Evolutionary conservation across 1,284 basidiomycete species (phyloP), one percentile per base, ranked within the genome.

Genomic region (Paramarasmius palmivorus): DNA sequence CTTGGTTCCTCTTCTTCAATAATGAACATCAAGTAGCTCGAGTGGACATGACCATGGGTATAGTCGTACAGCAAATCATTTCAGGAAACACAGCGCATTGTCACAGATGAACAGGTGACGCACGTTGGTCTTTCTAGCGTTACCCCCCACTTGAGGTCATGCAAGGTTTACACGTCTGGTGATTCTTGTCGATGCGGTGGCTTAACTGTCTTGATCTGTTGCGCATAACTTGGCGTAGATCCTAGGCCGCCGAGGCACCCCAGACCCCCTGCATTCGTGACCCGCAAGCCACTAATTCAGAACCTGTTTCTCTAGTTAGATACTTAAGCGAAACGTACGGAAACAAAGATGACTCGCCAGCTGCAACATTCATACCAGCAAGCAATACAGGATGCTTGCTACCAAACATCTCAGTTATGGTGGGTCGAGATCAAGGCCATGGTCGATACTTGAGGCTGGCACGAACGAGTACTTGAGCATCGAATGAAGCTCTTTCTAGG

Each of bases 231-330:
- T 88, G 88, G 88, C 29, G 90, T 91, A 63, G 88, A 90, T 2
- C 91, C 88, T 22, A 92, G 73, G 52, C 93, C 92, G 49, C 93
- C 93, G 58, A 95, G 91, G 54, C 94, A 91, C 56, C 93, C 93
- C 26, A 95, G 66, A 49, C 93, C 93, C 42, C 90, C 90, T 41
- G 91, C 92, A 63, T 94, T 95, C 37, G 86, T 89, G 52, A 93
- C 91, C 36, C 90, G 93, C 42, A n/a, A n/a, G 93, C 93, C 15
- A 90, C 89, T 17, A 94, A 81, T 67, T 92, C 89, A 19, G 92
- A 90, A n/a, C 92, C 92, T 47, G 92, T 89, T 26, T 29, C 17
- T 23, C 9, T 26, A 15, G 23, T 17, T 29, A 32, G 23, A 17
- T n/a, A 5, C 19, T 3, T n/a, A n/a, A n/a, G 15, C 4, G 25